Percentiles rank a stretch among this genome's conserved stretches.
phyloP scores from a whole-genome alignment of 2,329 filamentous ascomycete species.

The Colletotrichum paranaense region DNA sequence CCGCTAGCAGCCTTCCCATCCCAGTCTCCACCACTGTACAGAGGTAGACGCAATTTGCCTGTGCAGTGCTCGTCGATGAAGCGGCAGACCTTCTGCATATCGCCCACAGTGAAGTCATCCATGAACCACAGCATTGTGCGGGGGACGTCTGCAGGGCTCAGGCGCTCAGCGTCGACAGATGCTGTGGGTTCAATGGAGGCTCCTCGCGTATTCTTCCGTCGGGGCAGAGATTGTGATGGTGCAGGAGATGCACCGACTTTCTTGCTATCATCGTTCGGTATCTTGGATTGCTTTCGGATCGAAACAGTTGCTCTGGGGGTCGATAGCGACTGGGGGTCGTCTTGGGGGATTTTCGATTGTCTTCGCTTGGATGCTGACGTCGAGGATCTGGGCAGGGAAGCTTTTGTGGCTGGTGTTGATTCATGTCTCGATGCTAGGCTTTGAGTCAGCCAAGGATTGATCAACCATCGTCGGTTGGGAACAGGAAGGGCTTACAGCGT shows the following conservation, averaged over 20 bases:
- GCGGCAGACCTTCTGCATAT: conserved; percentile 34
- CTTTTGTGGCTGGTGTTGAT: conserved; percentile 3
- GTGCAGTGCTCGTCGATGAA: conserved; percentile 33
- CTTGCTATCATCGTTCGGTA: background rate
- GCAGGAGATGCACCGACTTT: background rate
- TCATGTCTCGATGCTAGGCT: conserved; percentile 24
- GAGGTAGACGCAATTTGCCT: conserved; percentile 28
- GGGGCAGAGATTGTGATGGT: background rate
- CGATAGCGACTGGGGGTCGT: background rate
- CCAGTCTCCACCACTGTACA: conserved; percentile 33
- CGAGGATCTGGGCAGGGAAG: background rate
- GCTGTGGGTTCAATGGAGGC: background rate
- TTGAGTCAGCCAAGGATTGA: background rate
- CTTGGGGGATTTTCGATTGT: background rate
- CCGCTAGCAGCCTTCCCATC: conserved; percentile 31
- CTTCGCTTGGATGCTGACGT: conserved; percentile 10
- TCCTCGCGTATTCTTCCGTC: conserved; percentile 8
- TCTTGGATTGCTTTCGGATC: background rate
- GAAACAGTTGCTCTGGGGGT: background rate
- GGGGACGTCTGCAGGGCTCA: conserved; percentile 28
- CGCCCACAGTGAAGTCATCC: conserved; percentile 33
- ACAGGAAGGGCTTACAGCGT: conserved; percentile 7
- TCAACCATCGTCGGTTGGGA: background rate
- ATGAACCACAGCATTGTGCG: conserved; percentile 35
- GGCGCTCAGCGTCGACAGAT: background rate